phyloP scores from a whole-genome alignment of 208 protist genomes.

The Leishmania guyanensis region DNA sequence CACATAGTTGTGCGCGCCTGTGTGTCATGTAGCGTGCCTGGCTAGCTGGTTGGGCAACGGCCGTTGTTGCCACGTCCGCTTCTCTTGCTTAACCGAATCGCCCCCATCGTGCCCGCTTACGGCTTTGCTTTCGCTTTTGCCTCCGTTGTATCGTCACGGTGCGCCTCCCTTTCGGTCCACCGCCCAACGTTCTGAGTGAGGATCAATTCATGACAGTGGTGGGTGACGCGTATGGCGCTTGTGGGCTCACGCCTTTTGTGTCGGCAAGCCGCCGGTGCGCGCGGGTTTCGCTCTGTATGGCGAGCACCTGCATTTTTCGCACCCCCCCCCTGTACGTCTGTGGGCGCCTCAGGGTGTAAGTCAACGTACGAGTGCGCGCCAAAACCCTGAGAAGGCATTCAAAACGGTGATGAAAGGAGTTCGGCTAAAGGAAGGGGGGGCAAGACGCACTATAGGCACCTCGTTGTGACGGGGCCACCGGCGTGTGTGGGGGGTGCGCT shows the following conservation, averaged over 20 bases:
- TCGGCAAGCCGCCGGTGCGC: background rate
- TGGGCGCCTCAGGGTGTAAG: background rate
- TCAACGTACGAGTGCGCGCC: background rate
- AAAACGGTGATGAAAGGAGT: background rate
- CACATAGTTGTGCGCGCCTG: background rate
- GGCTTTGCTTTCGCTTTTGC: background rate
- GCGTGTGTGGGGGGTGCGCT: background rate
- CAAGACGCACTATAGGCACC: background rate
- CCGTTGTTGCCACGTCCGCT: background rate
- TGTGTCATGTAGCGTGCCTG: background rate
- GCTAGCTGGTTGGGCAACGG: background rate
- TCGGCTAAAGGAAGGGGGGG: background rate
- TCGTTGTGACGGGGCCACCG: background rate
- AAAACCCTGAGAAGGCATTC: background rate
- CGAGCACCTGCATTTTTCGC: background rate
- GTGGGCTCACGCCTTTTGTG: background rate
- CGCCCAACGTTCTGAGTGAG: background rate
- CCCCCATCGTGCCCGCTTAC: background rate
- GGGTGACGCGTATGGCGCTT: background rate
- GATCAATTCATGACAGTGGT: background rate
- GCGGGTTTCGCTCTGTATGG: background rate
- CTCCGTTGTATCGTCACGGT: background rate
- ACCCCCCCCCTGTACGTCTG: background rate
- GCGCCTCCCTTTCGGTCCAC: background rate
- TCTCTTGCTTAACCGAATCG: background rate